These are phyloP conservation scores for Zygosaccharomyces pseudobailii DNA, from an alignment of 1,139 yeast genomes.

Conservation along the genomic window DNA sequence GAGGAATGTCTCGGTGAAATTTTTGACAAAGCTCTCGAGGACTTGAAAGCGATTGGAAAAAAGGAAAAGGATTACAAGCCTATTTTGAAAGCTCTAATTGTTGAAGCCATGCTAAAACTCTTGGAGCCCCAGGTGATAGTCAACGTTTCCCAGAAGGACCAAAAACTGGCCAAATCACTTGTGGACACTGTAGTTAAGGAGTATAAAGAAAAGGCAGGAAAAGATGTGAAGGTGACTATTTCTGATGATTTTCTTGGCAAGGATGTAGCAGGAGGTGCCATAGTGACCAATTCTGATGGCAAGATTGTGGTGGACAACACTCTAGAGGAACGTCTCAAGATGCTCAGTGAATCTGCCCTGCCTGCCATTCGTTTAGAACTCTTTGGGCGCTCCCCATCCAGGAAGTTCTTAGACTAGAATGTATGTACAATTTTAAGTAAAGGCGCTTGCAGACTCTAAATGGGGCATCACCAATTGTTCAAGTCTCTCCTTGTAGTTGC, in stretches of 20 bases:
- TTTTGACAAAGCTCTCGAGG: conserved; percentile 61
- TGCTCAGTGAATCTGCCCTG: conserved; percentile 77
- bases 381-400: conserved; percentile 80
- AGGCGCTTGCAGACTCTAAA: not conserved
- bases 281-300: conserved; percentile 64
- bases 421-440: not conserved
- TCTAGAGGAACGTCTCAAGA: conserved; percentile 83
- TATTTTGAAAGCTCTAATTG: conserved; percentile 69
- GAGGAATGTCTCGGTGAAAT: conserved; percentile 75
- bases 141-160: conserved; percentile 67
- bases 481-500: not conserved
- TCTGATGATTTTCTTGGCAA: conserved; percentile 57
- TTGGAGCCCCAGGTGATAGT: conserved; percentile 65
- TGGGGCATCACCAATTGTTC: not conserved
- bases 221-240: conserved; percentile 46
- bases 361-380: conserved; percentile 90
- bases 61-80: conserved; percentile 58
- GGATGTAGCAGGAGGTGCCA: conserved; percentile 79
- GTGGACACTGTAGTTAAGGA: conserved; percentile 54
- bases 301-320: conserved; percentile 90
- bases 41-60: conserved; percentile 52
- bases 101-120: conserved; percentile 74
- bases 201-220: conserved; percentile 56
- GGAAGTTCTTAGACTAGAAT: conserved; percentile 81
- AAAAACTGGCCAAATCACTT: conserved; percentile 48